These are phyloP conservation scores for Suillus plorans DNA, from an alignment of 768 basidiomycete genomes.

Conservation along the genomic window DNA sequence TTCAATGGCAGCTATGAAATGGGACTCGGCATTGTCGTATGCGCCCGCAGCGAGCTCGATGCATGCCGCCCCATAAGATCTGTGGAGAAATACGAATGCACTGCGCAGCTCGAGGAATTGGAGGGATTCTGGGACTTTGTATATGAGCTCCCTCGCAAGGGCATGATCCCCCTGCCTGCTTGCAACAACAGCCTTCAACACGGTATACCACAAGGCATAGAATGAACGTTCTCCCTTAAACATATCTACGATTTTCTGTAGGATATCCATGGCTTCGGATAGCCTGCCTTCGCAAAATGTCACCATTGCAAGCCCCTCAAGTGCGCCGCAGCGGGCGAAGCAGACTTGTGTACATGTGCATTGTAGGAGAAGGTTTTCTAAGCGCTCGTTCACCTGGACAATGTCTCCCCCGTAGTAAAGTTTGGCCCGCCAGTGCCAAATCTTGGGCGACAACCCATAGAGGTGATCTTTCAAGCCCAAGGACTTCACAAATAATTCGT, in stretches of 20 bases:
- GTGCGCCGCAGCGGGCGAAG: neutral
- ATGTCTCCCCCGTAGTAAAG: neutral
- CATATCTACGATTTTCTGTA: neutral
- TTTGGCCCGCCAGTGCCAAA: neutral
- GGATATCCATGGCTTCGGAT: neutral
- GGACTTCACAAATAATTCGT: neutral
- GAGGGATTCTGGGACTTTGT: neutral
- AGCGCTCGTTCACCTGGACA: neutral
- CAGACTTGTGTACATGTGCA: neutral
- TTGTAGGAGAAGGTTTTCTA: neutral
- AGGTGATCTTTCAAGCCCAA: neutral
- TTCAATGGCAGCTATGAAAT: neutral
- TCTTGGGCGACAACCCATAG: neutral
- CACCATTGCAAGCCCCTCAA: neutral
- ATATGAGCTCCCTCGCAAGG: neutral
- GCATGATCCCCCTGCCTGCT: neutral
- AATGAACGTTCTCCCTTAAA: neutral
- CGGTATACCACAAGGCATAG: fast-evolving
- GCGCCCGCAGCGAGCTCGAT: neutral
- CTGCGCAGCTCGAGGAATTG: neutral
- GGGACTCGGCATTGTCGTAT: neutral
- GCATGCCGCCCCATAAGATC: neutral
- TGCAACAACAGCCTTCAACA: neutral
- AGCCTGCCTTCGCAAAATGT: neutral
- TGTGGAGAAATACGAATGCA: neutral